Conservation (phyloP, 1,284 basidiomycete species). For the Clitocybe nebularis region DNA sequence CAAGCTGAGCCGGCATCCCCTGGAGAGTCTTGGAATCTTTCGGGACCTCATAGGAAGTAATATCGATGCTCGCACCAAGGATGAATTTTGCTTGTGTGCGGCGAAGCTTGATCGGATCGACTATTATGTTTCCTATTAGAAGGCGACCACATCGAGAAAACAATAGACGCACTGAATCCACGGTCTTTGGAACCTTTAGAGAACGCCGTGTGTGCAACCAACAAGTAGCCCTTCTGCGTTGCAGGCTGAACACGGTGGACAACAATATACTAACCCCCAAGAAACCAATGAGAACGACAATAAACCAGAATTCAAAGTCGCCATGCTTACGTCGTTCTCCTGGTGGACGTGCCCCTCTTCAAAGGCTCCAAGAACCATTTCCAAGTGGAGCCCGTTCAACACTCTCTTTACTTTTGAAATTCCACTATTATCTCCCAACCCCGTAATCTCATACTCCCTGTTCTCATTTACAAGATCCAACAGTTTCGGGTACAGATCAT, state of each 20-base stretch:
- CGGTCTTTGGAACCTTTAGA: conserved; percentile 73
- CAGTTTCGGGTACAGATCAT: conserved; percentile 92
- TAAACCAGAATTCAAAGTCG: conserved; percentile 1
- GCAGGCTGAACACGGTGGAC: conserved; percentile 86
- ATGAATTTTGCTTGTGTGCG: conserved; percentile 79
- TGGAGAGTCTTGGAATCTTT: conserved; percentile 55
- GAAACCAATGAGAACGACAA: conserved; percentile 1
- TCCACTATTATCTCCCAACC: conserved; percentile 53
- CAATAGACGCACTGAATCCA: conserved; percentile 58
- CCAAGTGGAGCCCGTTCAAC: conserved; percentile 82
- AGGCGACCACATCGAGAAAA: no score
- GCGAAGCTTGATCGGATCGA: conserved; percentile 79
- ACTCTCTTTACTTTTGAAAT: conserved; percentile 82
- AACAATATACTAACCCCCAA: conserved; percentile 72
- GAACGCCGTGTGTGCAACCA: conserved; percentile 90
- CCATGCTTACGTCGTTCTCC: conserved; percentile 77
- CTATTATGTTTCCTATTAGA: no score
- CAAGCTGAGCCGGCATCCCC: conserved; percentile 72
- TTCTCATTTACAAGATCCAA: conserved; percentile 84
- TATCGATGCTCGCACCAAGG: conserved; percentile 71
- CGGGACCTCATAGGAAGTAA: conserved; percentile 59
- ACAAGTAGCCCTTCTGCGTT: conserved; percentile 88
- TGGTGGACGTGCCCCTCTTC: conserved; percentile 94
- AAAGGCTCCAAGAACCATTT: conserved; percentile 82
- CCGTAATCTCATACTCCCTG: conserved; percentile 67